These are phyloP conservation scores for Desmodesmus armatus DNA, from an alignment of 139 green algal genomes.

Conservation along the genomic window DNA sequence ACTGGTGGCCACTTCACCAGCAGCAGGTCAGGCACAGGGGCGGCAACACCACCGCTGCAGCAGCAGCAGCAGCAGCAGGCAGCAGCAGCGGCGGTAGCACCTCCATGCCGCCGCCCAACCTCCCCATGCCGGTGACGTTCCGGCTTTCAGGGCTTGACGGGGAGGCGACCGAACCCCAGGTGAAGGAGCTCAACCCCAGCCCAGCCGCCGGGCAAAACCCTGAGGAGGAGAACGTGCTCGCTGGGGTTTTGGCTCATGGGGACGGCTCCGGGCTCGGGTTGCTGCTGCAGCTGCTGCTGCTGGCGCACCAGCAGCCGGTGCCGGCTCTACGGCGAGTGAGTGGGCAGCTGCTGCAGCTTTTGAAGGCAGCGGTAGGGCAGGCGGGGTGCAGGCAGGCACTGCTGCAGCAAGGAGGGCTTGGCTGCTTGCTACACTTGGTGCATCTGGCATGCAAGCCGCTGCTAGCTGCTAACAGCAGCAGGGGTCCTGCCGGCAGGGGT, in stretches of 20 bases:
- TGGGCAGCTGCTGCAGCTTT: constrained; percentile 41
- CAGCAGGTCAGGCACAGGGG: not conserved
- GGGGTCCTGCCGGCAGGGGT: not conserved
- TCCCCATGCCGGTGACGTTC: constrained; percentile 74
- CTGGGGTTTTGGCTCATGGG: constrained; percentile 49
- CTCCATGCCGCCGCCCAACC: constrained; percentile 38
- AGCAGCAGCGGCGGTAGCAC: not conserved
- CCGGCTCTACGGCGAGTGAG: constrained; percentile 5
- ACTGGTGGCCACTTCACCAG: constrained; percentile 42
- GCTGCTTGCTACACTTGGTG: constrained; percentile 51
- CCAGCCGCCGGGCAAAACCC: constrained; percentile 44
- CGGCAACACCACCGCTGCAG: not conserved
- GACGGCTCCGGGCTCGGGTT: constrained; percentile 43
- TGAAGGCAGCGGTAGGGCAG: constrained; percentile 31
- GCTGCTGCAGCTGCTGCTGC: constrained; percentile 56
- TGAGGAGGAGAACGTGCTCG: constrained; percentile 58
- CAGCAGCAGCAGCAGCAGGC: constrained; percentile 48
- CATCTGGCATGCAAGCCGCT: constrained; percentile 45
- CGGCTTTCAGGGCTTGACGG: constrained; percentile 73
- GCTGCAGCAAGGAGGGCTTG: constrained; percentile 50
- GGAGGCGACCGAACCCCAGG: constrained; percentile 74
- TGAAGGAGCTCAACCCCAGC: constrained; percentile 60
- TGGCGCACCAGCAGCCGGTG: constrained; percentile 4
- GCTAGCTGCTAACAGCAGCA: constrained; percentile 38
- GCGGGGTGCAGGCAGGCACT: constrained; percentile 53